These are phyloP conservation scores for Microsporum canis DNA, from an alignment of 2,329 filamentous ascomycete species.

Conservation along the genomic window DNA sequence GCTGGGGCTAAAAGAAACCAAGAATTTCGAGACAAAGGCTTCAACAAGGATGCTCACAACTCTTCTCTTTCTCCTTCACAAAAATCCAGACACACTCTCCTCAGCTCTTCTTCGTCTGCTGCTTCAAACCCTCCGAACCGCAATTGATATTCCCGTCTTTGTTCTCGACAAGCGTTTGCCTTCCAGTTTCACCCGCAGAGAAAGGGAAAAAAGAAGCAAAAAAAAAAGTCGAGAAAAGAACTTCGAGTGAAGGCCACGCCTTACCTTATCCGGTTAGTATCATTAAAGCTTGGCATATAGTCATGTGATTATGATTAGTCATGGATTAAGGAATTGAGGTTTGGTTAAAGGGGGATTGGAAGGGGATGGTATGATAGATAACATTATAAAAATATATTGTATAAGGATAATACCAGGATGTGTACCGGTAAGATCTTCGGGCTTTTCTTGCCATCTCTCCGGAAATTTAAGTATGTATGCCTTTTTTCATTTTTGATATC, in stretches of 20 bases:
- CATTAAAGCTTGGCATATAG: background rate
- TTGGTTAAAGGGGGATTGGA: too few relatives aligned
- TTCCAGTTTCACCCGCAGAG: background rate
- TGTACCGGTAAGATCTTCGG: too few relatives aligned
- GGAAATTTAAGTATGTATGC: too few relatives aligned
- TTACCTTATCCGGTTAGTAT: background rate
- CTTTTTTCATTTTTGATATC: too few relatives aligned
- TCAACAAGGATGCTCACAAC: conserved; percentile 1
- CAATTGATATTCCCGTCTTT: conserved; percentile 7
- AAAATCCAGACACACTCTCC: background rate
- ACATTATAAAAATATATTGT: too few relatives aligned
- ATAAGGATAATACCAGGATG: too few relatives aligned
- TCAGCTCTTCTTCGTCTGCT: conserved; percentile 4
- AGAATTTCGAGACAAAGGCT: background rate
- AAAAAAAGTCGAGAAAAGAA: background rate
- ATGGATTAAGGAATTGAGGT: background rate
- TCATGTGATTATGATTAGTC: background rate
- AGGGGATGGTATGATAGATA: too few relatives aligned
- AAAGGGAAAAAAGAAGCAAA: background rate
- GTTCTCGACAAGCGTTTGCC: conserved; percentile 2
- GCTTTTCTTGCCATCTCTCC: too few relatives aligned
- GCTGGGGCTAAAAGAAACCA: conserved; percentile 1
- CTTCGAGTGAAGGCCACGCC: background rate
- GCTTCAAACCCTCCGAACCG: conserved; percentile 14
- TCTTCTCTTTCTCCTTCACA: background rate